Conservation (phyloP, 176 grass and related monocot species). For the Triticum monococcum region DNA sequence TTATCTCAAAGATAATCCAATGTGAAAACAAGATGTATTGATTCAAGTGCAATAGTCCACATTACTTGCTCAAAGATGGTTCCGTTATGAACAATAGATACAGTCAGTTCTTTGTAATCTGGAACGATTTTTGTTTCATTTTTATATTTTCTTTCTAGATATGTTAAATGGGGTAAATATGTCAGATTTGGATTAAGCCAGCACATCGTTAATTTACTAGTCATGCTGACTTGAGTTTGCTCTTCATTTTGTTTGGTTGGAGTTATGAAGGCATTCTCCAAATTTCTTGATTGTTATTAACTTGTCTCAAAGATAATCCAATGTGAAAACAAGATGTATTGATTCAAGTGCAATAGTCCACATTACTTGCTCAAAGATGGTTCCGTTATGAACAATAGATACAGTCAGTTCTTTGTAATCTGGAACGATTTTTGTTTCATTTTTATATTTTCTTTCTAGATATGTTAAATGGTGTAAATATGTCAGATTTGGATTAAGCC, state of each 20-base stretch:
- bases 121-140: neutral
- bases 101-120: neutral
- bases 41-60: neutral
- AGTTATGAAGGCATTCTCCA: neutral
- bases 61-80: neutral
- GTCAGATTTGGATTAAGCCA: neutral
- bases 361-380: neutral
- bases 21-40: constrained; percentile 1
- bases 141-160: neutral
- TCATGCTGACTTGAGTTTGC: neutral
- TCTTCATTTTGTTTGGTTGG: neutral
- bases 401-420: neutral
- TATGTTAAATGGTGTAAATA: neutral
- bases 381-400: neutral
- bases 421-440: neutral
- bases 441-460: neutral
- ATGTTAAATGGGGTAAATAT: neutral
- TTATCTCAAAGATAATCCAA: neutral
- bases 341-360: neutral
- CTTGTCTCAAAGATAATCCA: neutral
- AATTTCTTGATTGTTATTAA: neutral
- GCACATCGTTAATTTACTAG: neutral
- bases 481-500: neutral
- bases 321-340: constrained; percentile 3
- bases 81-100: neutral